Conservation (phyloP, 306 rosid genomes). For the Alnus glutinosa region DNA sequence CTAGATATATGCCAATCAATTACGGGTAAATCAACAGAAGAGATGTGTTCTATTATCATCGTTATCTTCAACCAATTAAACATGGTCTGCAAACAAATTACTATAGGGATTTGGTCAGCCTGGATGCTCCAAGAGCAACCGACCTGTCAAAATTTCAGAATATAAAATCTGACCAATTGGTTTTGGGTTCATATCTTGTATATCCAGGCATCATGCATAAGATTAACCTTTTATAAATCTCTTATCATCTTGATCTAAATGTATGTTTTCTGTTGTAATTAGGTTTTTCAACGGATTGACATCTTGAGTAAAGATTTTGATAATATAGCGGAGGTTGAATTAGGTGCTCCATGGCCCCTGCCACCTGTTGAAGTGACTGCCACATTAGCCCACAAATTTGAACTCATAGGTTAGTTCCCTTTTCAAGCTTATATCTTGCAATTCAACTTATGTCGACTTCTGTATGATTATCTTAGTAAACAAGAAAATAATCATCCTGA, state of each 20-base stretch:
- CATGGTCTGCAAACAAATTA: not conserved
- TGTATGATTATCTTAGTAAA: constrained; percentile 10
- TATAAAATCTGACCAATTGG: not conserved
- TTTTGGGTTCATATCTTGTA: not conserved
- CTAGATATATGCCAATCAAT: not conserved
- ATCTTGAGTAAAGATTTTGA: constrained; percentile 81
- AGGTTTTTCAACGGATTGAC: constrained; percentile 96
- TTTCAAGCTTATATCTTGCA: not conserved
- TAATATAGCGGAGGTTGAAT: constrained; percentile 78
- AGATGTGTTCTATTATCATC: not conserved
- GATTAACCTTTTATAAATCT: not conserved
- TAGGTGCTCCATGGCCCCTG: constrained; percentile 94
- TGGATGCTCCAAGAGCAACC: not conserved
- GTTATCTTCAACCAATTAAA: not conserved
- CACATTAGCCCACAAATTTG: constrained; percentile 96
- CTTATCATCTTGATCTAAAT: constrained; percentile 2
- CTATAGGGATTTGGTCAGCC: not conserved
- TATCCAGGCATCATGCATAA: not conserved
- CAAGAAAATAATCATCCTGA: constrained; percentile 10
- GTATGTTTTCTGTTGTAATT: constrained; percentile 12
- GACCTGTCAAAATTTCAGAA: not conserved
- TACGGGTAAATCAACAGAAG: not conserved
- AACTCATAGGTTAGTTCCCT: constrained; percentile 64
- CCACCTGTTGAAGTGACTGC: constrained; percentile 74
- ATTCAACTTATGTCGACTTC: constrained; percentile 4